Base-by-base conservation (phyloP, 1,284 basidiomycete species). In the Apiotrichum akiyoshidainum region DNA sequence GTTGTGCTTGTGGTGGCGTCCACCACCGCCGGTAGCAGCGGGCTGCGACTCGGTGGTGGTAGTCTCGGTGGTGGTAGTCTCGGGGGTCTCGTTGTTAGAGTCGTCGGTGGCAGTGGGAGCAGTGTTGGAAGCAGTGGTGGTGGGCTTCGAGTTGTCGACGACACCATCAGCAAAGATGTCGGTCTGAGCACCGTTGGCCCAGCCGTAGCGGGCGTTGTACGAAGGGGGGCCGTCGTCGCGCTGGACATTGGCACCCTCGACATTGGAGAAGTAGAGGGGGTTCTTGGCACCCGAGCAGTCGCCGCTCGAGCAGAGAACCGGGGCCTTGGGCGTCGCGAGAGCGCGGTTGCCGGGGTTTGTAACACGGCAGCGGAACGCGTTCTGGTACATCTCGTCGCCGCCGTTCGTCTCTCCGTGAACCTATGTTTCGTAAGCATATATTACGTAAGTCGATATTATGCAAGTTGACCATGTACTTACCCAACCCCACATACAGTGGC, bases 401-500 rank as follows among this genome's bases (percentile, higher is more conserved):
- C 74, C 74, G 12, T 66, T 59, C 31, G 70, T 65, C 6, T 41
- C 46, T 17, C 68, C 48, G 72, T 73, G 40, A 33, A 87, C n/a
- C n/a, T n/a, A n/a, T n/a, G n/a, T n/a, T n/a, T n/a, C n/a, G n/a
- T n/a, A n/a, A n/a, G n/a, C n/a, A n/a, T n/a, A n/a, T n/a, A n/a
- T n/a, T n/a, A n/a, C n/a, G n/a, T n/a, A n/a, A n/a, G n/a, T n/a
- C n/a, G n/a, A n/a, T n/a, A n/a, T n/a, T n/a, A n/a, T n/a, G n/a
- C n/a, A n/a, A n/a, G n/a, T n/a, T n/a, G n/a, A n/a, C n/a, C n/a
- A n/a, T n/a, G n/a, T 83, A n/a, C n/a, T n/a, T n/a, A n/a, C 37
- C 88, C 88, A 90, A 72, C 85, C 85, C 80, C 84, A 90, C 7
- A 84, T 81, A 70, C 87, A 88, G 22, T 80, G 82, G 69, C 88